Base-by-base conservation (phyloP, 2,329 filamentous ascomycete species). In the Xylariaceae sp. region DNA sequence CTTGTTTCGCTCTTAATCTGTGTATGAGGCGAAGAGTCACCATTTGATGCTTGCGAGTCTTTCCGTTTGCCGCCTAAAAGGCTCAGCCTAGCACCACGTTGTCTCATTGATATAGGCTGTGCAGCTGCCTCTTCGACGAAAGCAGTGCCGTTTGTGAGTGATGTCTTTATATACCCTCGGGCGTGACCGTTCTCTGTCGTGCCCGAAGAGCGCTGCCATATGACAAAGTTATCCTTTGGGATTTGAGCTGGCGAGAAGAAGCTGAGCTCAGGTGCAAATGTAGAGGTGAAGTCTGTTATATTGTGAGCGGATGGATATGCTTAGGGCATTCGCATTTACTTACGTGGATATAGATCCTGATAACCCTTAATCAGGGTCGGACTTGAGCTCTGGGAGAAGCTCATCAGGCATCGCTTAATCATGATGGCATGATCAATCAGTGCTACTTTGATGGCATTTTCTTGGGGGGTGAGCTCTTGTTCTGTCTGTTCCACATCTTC, bases 341-440 rank as follows among this genome's bases (percentile, higher is more conserved):
- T 75, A 88, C 85, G 75, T 65, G 73, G 73, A 49, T 78, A 73
- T 27, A 89, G 71, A 61, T 86, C 81, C 59, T 79, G 75, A 23
- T 79, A 71, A 36, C 70, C 72, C 50, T 67, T 72, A 56, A 66
- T 73, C 64, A 79, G 81, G 66, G 70, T 75, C 64, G 73, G 80
- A 65, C 78, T 81, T 32, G 67, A 77, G 70, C 75, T 82, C 64
- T 78, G 81, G 47, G 77, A 76, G 64, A 88, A 88, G 56, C 83
- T 75, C 4, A 74, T 74, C 52, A 97, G 67, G 58, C 88, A 92
- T 53, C 88, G 83, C 69, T 92, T 90, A 57, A 97, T 82, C 65
- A 88, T 84, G 48, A 95, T 78, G 3, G 89, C 88, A 65, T 97
- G 91, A 59, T 97, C 93, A 34, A 95, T 78, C 22, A 97, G 75